These are phyloP conservation scores for Fusarium hostae DNA, from an alignment of 2,329 filamentous ascomycete genomes.

Conservation along the genomic window DNA sequence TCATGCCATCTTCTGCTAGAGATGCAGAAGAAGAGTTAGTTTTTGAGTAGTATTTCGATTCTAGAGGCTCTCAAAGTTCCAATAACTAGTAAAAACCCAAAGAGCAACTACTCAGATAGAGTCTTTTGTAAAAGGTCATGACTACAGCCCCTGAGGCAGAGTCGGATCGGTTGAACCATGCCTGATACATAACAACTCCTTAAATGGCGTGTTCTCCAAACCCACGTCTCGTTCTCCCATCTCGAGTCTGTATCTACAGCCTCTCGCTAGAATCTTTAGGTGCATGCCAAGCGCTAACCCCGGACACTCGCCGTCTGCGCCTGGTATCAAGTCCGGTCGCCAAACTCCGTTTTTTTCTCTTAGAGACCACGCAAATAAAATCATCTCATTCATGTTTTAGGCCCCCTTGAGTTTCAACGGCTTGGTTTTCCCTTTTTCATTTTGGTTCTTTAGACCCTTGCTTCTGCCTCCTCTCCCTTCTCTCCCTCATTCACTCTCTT, in stretches of 20 bases:
- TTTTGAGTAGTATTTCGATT: neutral
- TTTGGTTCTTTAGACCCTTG: constrained; percentile 21
- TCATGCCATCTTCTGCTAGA: constrained; percentile 8
- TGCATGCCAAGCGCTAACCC: constrained; percentile 40
- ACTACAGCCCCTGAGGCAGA: neutral
- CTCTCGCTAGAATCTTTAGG: constrained; percentile 24
- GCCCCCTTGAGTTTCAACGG: constrained; percentile 20
- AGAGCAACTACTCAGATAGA: neutral
- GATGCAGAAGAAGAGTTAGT: constrained; percentile 2
- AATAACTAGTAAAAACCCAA: neutral
- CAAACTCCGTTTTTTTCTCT: constrained; percentile 31
- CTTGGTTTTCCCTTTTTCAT: neutral
- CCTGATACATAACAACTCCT: constrained; percentile 32
- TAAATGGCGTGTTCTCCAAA: constrained; percentile 37
- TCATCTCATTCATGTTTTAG: constrained; percentile 23
- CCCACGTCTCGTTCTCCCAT: constrained; percentile 8
- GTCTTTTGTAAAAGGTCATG: neutral
- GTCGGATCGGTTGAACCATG: constrained; percentile 11
- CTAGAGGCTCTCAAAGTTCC: neutral
- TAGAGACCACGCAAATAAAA: constrained; percentile 12
- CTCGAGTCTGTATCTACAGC: constrained; percentile 1
- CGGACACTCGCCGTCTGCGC: constrained; percentile 35
- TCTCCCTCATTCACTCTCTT: constrained; percentile 6
- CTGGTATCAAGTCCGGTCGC: constrained; percentile 38
- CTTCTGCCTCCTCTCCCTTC: neutral